Base-by-base conservation (phyloP, 192 early-diverging fungal species). In the Umbelopsis ramanniana region DNA sequence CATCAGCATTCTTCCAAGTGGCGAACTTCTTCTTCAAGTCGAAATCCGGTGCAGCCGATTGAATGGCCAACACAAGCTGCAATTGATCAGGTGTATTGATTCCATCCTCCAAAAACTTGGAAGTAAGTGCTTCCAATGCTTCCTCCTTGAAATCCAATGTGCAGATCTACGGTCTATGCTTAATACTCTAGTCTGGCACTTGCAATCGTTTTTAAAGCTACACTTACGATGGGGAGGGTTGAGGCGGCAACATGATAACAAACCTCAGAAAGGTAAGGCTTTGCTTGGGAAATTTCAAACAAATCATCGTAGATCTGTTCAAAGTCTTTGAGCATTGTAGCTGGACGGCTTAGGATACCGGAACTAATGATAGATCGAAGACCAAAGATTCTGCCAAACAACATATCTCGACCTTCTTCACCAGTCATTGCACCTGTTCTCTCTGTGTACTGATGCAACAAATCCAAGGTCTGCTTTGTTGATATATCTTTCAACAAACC, bases 381-480 rank as follows among this genome's bases (percentile, higher is more conserved):
- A 12, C 96, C 94, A 86, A 99, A 97, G 69, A 98, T 84, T 55
- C 95, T 89, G 50, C 94, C 96, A 78, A 98, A 96, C 69, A 90
- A 82, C 78, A 92, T 90, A 74, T 98, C 95, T 46, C 92, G 85
- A 74, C 91, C 90, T 80, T 99, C 98, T 89, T 95, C 88, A 48
- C 90, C 90, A 73, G 85, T 92, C 88, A 93, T 92, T 45, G 82
- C 82, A 69, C 76, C 84, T 21, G 82, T 84, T 47, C 80, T 79
- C 73, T 89, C 87, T 19, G 92, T 93, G 69, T 86, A 83, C 46
- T 86, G 84, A 73, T 85, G 83, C 68, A 97, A 71, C 48, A 94
- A 75, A 63, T 92, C 90, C 45, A 96, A 81, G 10, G 93, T 88
- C 48, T 88, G 71, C 70, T 86, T 86, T 53, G 82, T 83, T 21